Percentiles rank a stretch among this genome's conserved stretches.
These are phyloP conservation scores for Biscogniauxia mediterranea DNA, from an alignment of 2,329 filamentous ascomycete species.

Conservation along the genomic window DNA sequence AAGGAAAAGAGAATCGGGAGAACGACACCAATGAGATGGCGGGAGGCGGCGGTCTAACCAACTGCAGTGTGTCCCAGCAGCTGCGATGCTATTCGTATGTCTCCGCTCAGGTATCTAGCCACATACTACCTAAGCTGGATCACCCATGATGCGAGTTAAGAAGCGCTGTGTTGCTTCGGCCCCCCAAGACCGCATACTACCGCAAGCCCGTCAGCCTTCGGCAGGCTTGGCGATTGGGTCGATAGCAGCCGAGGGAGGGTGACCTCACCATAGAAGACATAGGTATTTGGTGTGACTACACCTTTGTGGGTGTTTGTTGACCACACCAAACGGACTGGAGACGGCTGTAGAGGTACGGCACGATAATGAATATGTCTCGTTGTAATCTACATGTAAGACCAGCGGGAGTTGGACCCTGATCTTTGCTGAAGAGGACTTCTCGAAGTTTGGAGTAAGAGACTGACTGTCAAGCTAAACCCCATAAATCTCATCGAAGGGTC, in stretches of 20 bases:
- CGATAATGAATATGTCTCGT: not conserved
- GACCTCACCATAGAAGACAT: not conserved
- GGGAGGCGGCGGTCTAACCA: not conserved
- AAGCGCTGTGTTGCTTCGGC: not conserved
- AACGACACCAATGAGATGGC: not conserved
- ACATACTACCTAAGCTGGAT: not conserved
- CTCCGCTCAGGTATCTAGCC: not conserved
- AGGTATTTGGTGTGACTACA: not conserved
- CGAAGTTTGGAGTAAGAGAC: not conserved
- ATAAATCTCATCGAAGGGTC: not conserved
- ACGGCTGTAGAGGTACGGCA: not conserved
- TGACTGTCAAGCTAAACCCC: not conserved
- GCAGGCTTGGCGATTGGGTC: not conserved
- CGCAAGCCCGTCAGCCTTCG: not conserved
- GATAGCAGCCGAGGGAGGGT: not conserved
- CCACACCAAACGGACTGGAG: not conserved
- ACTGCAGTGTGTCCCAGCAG: not conserved
- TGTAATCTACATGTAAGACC: not conserved
- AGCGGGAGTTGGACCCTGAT: not conserved
- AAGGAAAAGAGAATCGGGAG: not conserved
- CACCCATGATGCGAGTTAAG: not conserved
- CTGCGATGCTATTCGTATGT: not conserved
- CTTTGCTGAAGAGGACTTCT: not conserved
- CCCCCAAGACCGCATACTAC: not conserved
- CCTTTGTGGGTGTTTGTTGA: not conserved